Percentiles rank a stretch among this genome's conserved stretches.
These are phyloP conservation scores for Trichoderma koningiopsis DNA, from an alignment of 2,329 filamentous ascomycete species.

Conservation along the genomic window DNA sequence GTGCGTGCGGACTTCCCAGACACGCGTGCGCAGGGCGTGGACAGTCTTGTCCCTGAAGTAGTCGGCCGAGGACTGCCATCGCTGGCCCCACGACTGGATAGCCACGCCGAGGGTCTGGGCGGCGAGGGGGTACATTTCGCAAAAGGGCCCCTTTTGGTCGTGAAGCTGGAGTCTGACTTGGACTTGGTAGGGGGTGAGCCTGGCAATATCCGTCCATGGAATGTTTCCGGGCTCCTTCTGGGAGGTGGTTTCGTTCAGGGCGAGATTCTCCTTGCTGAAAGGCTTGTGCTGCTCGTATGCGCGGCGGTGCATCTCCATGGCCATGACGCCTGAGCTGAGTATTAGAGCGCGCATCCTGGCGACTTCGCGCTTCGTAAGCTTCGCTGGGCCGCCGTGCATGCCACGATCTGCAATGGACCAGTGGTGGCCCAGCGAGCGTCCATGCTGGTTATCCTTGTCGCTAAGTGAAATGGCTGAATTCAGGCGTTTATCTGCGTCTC, in stretches of 20 bases:
- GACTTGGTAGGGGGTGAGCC: slow-evolving; percentile 42
- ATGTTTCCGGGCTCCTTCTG: slow-evolving; percentile 32
- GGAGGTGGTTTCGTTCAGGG: slow-evolving; percentile 30
- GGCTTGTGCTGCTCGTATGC: slow-evolving; percentile 54
- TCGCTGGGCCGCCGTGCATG: slow-evolving; percentile 40
- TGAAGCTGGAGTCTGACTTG: slow-evolving; percentile 37
- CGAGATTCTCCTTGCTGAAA: slow-evolving; percentile 32
- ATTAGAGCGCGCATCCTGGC: slow-evolving; percentile 77
- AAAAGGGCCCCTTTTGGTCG: slow-evolving; percentile 43
- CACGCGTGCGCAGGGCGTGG: slow-evolving; percentile 52
- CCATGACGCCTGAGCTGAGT: slow-evolving; percentile 85
- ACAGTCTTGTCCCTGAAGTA: slow-evolving; percentile 60
- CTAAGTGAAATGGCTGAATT: slow-evolving; percentile 39
- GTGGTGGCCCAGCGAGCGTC: slow-evolving; percentile 41
- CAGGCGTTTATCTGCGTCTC: slow-evolving; percentile 41
- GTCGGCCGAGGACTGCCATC: slow-evolving; percentile 63
- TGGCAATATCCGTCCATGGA: slow-evolving; percentile 49
- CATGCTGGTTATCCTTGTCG: slow-evolving; percentile 30
- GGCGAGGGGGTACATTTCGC: slow-evolving; percentile 54
- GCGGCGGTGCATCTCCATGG: slow-evolving; percentile 73
- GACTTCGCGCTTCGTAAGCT: slow-evolving; percentile 69
- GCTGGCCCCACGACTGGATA: slow-evolving; percentile 51
- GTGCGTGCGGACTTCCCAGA: slow-evolving; percentile 51
- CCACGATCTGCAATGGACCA: slow-evolving; percentile 56
- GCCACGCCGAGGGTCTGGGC: slow-evolving; percentile 54